These are phyloP conservation scores for Tylopilus sp. DNA, from an alignment of 1,284 basidiomycete species.

Conservation along the genomic window DNA sequence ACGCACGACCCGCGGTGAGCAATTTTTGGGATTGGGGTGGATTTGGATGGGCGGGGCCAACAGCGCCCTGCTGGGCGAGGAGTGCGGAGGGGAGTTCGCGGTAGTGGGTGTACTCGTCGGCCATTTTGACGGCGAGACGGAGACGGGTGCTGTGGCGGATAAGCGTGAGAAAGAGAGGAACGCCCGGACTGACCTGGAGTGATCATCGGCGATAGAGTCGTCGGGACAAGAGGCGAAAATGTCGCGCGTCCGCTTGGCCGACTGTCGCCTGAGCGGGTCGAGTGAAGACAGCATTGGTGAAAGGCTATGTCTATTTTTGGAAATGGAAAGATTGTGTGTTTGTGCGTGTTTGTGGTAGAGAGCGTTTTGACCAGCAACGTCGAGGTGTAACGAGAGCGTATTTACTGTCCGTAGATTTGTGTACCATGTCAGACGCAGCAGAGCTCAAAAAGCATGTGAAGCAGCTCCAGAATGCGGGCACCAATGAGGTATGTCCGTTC, in stretches of 20 bases:
- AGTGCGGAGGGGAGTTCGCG: constrained; percentile 88
- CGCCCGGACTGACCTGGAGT: constrained; percentile 77
- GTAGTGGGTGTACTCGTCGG: constrained; percentile 90
- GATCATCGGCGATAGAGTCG: constrained; percentile 70
- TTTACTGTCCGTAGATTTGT: constrained; percentile 32
- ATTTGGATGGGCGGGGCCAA: constrained; percentile 82
- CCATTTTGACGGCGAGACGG: constrained; percentile 79
- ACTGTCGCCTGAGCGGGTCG: constrained; percentile 70
- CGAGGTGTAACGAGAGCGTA: not conserved
- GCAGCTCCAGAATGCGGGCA: constrained; percentile 73
- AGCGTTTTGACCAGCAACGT: not conserved
- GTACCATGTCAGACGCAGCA: constrained; percentile 51
- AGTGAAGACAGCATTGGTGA: constrained; percentile 38
- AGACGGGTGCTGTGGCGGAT: constrained; percentile 65
- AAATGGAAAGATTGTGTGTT: constrained; percentile 13
- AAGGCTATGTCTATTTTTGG: constrained; percentile 22
- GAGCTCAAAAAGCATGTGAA: constrained; percentile 87
- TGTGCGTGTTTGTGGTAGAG: constrained; percentile 34
- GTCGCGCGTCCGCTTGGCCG: constrained; percentile 75
- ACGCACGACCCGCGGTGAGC: constrained; percentile 76
- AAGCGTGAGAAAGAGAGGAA: not conserved
- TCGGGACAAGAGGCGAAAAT: constrained; percentile 76
- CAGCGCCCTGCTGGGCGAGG: constrained; percentile 81
- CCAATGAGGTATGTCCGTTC: constrained; percentile 65
- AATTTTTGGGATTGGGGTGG: constrained; percentile 64